These are phyloP conservation scores for Parascedosporium putredinis DNA, from an alignment of 2,329 filamentous ascomycete genomes.

Conservation along the genomic window DNA sequence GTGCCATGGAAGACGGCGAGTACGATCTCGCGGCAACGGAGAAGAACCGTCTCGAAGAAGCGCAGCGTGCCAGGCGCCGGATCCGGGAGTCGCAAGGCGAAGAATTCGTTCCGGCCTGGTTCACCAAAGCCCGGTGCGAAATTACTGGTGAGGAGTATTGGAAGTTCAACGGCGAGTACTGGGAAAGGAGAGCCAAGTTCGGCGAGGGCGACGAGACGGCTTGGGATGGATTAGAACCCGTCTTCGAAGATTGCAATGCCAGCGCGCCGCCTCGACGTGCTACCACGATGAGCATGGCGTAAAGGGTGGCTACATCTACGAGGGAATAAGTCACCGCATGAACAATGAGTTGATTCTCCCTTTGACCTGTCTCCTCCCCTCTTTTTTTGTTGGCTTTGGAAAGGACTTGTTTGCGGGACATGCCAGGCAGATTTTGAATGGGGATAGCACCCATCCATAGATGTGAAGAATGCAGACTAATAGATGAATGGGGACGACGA, in stretches of 20 bases:
- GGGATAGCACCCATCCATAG: too few relatives aligned
- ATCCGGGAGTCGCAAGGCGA: constrained; percentile 67
- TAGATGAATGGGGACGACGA: too few relatives aligned
- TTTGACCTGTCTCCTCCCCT: too few relatives aligned
- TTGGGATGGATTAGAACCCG: constrained; percentile 68
- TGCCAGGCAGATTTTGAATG: too few relatives aligned
- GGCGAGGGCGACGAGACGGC: constrained; percentile 45
- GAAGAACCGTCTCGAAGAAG: constrained; percentile 91
- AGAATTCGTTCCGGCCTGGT: constrained; percentile 80
- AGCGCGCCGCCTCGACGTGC: constrained; percentile 7
- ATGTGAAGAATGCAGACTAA: too few relatives aligned
- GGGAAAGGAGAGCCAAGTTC: constrained; percentile 60
- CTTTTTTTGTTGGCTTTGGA: too few relatives aligned
- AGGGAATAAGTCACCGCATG: too few relatives aligned
- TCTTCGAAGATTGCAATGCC: constrained; percentile 40
- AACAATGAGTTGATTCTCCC: too few relatives aligned
- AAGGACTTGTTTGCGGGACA: too few relatives aligned
- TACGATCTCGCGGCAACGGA: constrained; percentile 89
- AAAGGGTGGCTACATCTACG: not conserved
- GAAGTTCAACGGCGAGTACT: constrained; percentile 83
- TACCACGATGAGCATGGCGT: constrained; percentile 6
- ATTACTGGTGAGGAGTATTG: constrained; percentile 84
- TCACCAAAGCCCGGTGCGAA: constrained; percentile 59
- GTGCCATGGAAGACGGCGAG: constrained; percentile 97
- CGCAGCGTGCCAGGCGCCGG: constrained; percentile 67